Evolutionary conservation across 306 rosid genomes (phyloP).

Genomic region (Sesbania bispinosa): DNA sequence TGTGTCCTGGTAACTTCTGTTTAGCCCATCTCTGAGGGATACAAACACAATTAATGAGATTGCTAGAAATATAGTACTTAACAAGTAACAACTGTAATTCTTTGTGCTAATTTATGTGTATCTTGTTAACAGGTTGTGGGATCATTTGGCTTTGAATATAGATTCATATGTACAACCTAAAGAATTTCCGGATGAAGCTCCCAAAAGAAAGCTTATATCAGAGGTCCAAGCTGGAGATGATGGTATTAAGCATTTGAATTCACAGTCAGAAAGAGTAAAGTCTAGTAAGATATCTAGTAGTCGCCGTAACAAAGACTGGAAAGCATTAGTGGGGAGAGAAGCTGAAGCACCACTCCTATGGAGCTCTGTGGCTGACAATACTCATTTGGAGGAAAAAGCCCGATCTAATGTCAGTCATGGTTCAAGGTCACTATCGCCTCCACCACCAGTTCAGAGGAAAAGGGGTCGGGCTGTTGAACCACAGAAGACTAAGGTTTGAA

Average conservation of each 20-base stretch:
- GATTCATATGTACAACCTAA: constrained; percentile 53
- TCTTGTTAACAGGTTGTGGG: constrained; percentile 80
- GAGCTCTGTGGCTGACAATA: constrained; percentile 49
- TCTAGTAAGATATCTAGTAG: constrained; percentile 44
- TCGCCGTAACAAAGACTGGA: constrained; percentile 82
- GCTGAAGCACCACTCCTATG: constrained; percentile 57
- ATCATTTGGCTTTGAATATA: constrained; percentile 65
- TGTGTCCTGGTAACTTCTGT: constrained; percentile 71
- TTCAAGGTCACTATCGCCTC: constrained; percentile 40
- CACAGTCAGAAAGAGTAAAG: constrained; percentile 55
- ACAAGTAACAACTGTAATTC: not conserved
- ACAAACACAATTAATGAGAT: not conserved
- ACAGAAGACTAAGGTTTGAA: constrained; percentile 57
- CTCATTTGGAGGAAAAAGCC: constrained; percentile 37
- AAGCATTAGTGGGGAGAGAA: constrained; percentile 54
- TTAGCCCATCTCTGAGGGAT: not conserved
- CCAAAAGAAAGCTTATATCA: constrained; percentile 38
- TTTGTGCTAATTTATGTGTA: not conserved
- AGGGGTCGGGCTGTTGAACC: constrained; percentile 62
- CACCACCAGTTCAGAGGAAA: constrained; percentile 52
- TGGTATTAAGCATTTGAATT: constrained; percentile 36
- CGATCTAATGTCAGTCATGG: constrained; percentile 32
- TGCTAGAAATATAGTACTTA: constrained; percentile 16
- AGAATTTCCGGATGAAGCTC: constrained; percentile 47
- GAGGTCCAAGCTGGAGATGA: constrained; percentile 41